Evolutionary conservation across 805 yeast species (phyloP).

Genomic region (Candida insectalens): DNA sequence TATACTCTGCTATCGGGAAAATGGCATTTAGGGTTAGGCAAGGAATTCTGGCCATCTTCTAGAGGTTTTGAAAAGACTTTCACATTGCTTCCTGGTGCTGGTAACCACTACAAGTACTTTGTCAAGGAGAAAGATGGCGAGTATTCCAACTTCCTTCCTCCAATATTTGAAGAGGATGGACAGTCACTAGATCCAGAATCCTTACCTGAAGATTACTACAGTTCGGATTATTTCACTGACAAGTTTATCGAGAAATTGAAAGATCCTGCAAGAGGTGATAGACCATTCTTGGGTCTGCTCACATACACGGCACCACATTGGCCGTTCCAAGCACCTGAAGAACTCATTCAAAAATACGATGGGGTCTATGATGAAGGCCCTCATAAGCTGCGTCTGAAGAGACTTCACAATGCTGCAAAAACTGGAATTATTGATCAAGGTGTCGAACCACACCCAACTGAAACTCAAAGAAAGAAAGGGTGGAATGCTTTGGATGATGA

Average conservation of each 20-base stretch:
- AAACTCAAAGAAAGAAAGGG: conserved; percentile 29
- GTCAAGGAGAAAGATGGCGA: conserved; percentile 22
- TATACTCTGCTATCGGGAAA: conserved; percentile 46
- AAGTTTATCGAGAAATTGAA: conserved; percentile 30
- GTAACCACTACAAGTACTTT: conserved; percentile 42
- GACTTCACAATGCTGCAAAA: conserved; percentile 31
- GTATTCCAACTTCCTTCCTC: conserved; percentile 25
- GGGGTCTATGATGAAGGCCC: conserved; percentile 43
- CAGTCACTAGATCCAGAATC: conserved; percentile 24
- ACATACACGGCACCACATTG: conserved; percentile 62
- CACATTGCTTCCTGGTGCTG: conserved; percentile 45
- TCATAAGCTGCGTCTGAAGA: conserved; percentile 26
- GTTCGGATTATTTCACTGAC: conserved; percentile 34
- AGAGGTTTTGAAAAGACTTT: conserved; percentile 44
- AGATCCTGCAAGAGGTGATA: conserved; percentile 23
- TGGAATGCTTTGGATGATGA: conserved; percentile 34
- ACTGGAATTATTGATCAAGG: conserved; percentile 38
- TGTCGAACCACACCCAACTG: conserved; percentile 33
- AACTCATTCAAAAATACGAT: conserved; percentile 35
- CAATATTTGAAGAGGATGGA: conserved; percentile 32
- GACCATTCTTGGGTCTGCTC: conserved; percentile 44
- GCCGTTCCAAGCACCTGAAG: conserved; percentile 54
- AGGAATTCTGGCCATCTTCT: conserved; percentile 37
- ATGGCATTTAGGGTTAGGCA: conserved; percentile 47
- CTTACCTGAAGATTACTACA: conserved; percentile 38